phyloP scores from a whole-genome alignment of 345 rosid genomes.

The Lepidium aucheri region DNA sequence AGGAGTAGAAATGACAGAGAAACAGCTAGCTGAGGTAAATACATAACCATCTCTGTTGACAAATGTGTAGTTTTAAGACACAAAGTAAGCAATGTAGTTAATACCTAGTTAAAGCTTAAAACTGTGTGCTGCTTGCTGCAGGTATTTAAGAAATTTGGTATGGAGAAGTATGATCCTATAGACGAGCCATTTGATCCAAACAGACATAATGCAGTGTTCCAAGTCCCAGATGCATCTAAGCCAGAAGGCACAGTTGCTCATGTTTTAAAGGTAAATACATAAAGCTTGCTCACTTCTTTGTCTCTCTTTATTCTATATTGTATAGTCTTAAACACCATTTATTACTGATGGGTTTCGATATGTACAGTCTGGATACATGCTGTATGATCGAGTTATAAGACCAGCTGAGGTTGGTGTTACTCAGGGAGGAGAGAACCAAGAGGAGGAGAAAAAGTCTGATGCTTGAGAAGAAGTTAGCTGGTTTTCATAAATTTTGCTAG shows the following conservation, averaged over 20 bases:
- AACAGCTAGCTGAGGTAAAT: slow-evolving; percentile 70
- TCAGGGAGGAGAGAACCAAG: slow-evolving; percentile 28
- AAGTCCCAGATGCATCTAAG: slow-evolving; percentile 72
- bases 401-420: slow-evolving; percentile 97
- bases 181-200: slow-evolving; percentile 90
- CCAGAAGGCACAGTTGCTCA: slow-evolving; percentile 78
- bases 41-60: neutral
- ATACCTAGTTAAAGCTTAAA: neutral
- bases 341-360: neutral
- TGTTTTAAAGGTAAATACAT: slow-evolving; percentile 61
- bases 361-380: slow-evolving; percentile 70
- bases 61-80: neutral
- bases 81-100: neutral
- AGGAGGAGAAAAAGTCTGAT: slow-evolving; percentile 26
- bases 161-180: slow-evolving; percentile 63
- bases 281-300: neutral
- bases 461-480: slow-evolving; percentile 16
- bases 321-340: neutral
- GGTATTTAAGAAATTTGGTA: slow-evolving; percentile 74
- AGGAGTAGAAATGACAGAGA: slow-evolving; percentile 98
- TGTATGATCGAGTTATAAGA: slow-evolving; percentile 71
- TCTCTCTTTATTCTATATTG: neutral
- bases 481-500: slow-evolving; percentile 15
- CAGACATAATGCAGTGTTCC: slow-evolving; percentile 74
- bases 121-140: slow-evolving; percentile 19